These are phyloP conservation scores for Solanum ossicruentum DNA, from an alignment of 257 asterid genomes.

Conservation along the genomic window DNA sequence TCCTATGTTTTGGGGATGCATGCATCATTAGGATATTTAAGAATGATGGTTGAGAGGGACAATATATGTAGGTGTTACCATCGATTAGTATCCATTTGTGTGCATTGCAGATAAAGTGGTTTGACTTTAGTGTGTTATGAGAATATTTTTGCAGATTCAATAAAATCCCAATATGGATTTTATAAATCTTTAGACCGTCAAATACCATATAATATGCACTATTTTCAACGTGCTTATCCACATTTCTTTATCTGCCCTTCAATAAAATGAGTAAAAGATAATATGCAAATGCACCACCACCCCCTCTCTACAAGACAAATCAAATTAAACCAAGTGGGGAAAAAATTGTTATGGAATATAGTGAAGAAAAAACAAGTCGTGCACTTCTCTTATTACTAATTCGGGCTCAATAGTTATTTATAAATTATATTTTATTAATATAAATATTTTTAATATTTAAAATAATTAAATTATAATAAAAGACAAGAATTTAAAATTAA, in stretches of 20 bases:
- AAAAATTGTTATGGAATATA: neutral
- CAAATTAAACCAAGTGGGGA: neutral
- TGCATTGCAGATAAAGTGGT: neutral
- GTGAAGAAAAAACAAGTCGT: neutral
- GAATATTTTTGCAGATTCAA: neutral
- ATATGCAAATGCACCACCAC: neutral
- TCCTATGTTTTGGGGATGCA: neutral
- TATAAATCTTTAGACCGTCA: neutral
- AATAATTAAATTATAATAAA: too few species aligned
- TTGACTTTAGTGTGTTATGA: neutral
- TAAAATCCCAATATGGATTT: neutral
- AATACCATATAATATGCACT: neutral
- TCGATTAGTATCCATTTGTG: conserved; percentile 2
- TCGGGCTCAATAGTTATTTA: too few species aligned
- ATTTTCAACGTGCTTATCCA: neutral
- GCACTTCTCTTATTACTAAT: neutral
- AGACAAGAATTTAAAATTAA: too few species aligned
- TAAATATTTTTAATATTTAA: too few species aligned
- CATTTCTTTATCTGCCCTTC: neutral
- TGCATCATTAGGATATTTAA: neutral
- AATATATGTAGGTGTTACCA: conserved; percentile 1
- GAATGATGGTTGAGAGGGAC: neutral
- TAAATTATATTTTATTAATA: too few species aligned
- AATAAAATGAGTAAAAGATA: neutral
- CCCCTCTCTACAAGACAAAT: neutral